Conservation (phyloP, 225 moss, liverwort and hornwort genomes). For the Climacium dendroides region DNA sequence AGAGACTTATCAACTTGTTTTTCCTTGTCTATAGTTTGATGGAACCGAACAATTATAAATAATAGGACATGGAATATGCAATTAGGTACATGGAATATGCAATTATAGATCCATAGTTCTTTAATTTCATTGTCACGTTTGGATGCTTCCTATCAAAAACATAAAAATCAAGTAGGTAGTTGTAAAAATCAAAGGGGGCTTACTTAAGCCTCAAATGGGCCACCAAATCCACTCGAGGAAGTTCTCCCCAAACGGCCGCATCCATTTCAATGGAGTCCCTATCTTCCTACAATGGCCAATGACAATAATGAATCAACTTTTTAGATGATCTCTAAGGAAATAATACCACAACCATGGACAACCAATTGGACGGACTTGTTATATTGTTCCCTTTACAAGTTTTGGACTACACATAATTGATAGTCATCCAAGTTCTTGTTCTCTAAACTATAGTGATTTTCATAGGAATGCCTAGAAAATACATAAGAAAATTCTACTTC, state of each 20-base stretch:
- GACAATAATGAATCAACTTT: no score
- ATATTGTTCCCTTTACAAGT: no score
- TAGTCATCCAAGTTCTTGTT: no score
- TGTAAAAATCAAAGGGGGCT: accelerated
- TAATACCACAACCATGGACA: not conserved
- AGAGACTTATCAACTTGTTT: not conserved
- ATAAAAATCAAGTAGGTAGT: not conserved
- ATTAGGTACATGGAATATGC: not conserved
- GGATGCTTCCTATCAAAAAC: not conserved
- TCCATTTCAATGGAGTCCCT: not conserved
- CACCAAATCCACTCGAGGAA: not conserved
- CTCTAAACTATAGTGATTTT: not conserved
- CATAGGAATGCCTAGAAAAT: not conserved
- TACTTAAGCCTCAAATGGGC: not conserved
- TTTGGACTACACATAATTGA: no score
- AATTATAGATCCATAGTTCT: accelerated
- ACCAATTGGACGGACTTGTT: not conserved
- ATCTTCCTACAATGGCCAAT: not conserved
- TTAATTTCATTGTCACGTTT: not conserved
- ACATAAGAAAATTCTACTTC: not conserved
- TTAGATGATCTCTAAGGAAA: no score
- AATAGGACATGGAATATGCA: not conserved
- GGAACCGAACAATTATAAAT: not conserved
- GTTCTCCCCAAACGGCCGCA: not conserved
- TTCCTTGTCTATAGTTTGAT: not conserved